Evolutionary conservation across 768 basidiomycete genomes (phyloP), one percentile per base, ranked within the genome.

Genomic region (Auriscalpium microsporum): DNA sequence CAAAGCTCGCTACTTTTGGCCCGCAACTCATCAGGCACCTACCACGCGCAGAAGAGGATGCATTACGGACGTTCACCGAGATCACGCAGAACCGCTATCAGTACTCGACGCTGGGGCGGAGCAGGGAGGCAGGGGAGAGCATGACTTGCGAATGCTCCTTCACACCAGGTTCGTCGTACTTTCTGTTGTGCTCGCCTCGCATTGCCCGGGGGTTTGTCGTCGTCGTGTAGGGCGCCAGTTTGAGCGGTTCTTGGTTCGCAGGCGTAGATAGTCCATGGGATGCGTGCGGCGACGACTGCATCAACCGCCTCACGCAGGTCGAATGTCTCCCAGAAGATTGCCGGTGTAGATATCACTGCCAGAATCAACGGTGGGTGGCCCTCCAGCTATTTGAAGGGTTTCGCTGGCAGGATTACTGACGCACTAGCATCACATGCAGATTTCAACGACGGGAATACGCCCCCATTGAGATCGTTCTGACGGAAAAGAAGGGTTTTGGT

Each of bases 401-500:
- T 28, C 28, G 28, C 28, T 28, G 28, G 28, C 28, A 28, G 19
- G 14, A 13, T 19, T 35, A 42, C 37, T 17, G 14, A n/a, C 49
- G 10, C 34, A 54, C 38, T 1, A 16, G 14, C 51, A 11, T 59
- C 35, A 19, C 34, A 1, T 59, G 14, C 62, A 97, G 95, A 61
- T 97, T 98, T 71, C 88, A 94, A 63, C 82, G 80, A 38, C 86
- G 80, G 64, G 76, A 92, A 64, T 95, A 95, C 67, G 87, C 91
- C 13, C 72, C 79, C 49, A 87, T 98, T 55, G 83, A 94, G 58
- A 89, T 99, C 53, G 92, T 99, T 9, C 73, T 82, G 71, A 98
- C 96, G 10, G 90, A 94, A 69, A 88, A 86, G 79, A 99, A 99
- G 69, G 96, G 96, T 0, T 99, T 80, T 70, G 96, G 96, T 45